Evolutionary conservation across 225 moss, liverwort and hornwort species (phyloP), one percentile per base, ranked within the genome.

Genomic region (Climacium dendroides): DNA sequence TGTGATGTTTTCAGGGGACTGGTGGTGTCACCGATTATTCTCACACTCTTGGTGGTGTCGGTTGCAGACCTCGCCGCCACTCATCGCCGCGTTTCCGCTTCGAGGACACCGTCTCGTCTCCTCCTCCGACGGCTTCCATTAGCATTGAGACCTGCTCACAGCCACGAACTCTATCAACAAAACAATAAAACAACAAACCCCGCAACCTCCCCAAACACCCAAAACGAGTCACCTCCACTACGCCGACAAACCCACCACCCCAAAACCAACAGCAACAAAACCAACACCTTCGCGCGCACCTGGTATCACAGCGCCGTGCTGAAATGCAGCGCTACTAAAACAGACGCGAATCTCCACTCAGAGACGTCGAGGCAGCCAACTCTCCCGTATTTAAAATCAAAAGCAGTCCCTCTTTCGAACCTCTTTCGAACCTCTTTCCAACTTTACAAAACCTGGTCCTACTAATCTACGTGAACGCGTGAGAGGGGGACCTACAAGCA

Each of bases 21-120:
- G 50, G 2, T n/a, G 58, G 25, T 74, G 60, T 62, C 55, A 63
- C 80, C 32, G 54, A 47, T 80, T 70, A 54, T 19, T 87, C 87
- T 85, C 73, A 87, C 58, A 59, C 82, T 78, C 78, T 78, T 78
- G 58, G 60, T 17, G 78, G 74, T 78, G 88, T 87, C 67, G 43
- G 87, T n/a, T 81, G 87, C 77, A 89, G 63, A 69, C 80, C 70
- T 48, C 86, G 88, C 75, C 89, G 54, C 85, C 87, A 82, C 85
- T 91, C 85, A 71, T 89, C 81, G 75, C 85, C 91, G 15, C 89
- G 87, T 78, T 87, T 89, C 85, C 83, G 78, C 89, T 87, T 83
- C 66, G 64, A 71, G 35, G 50, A 74, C 61, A 63, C 79, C 30
- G 59, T 37, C 60, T 83, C 85, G 74, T 91, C 84, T 60, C 82